Conservation (phyloP, 805 yeast genomes). For the Isabelozyma gotoi region DNA sequence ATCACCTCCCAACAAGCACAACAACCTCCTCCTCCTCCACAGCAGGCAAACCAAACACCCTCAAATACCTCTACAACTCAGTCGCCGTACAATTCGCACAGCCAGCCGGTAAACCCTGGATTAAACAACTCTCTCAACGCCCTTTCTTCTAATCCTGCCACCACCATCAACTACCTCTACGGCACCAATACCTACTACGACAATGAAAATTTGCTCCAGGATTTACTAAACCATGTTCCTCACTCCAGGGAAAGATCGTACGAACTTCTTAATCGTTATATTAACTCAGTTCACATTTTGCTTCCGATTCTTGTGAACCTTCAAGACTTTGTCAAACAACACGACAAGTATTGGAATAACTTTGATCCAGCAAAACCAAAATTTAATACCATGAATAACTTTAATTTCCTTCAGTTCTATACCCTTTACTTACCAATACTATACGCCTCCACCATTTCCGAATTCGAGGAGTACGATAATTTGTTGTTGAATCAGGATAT, state of each 20-base stretch:
- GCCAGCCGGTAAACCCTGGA: slow-evolving; percentile 18
- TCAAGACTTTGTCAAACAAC: slow-evolving; percentile 42
- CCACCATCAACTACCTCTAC: slow-evolving; percentile 31
- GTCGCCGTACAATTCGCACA: slow-evolving; percentile 1
- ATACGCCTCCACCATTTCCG: slow-evolving; percentile 59
- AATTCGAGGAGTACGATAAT: slow-evolving; percentile 57
- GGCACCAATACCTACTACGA: slow-evolving; percentile 41
- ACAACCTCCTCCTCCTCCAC: neutral
- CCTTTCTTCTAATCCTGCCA: slow-evolving; percentile 32
- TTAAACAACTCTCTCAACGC: slow-evolving; percentile 28
- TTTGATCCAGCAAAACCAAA: slow-evolving; percentile 12
- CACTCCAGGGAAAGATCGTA: slow-evolving; percentile 40
- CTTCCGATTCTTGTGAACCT: slow-evolving; percentile 51
- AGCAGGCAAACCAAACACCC: neutral
- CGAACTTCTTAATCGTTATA: slow-evolving; percentile 47
- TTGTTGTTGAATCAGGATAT: slow-evolving; percentile 46
- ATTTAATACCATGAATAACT: slow-evolving; percentile 9
- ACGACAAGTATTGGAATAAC: slow-evolving; percentile 49
- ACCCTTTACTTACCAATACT: slow-evolving; percentile 52
- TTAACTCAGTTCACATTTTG: slow-evolving; percentile 55
- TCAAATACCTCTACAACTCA: neutral
- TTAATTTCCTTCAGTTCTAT: slow-evolving; percentile 45
- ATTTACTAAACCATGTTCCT: slow-evolving; percentile 47
- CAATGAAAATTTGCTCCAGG: slow-evolving; percentile 31
- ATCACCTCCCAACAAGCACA: neutral